Percentiles rank a stretch among this genome's conserved stretches.
Conservation (phyloP, 2,329 filamentous ascomycete genomes). For the Akanthomyces uredinophilus region DNA sequence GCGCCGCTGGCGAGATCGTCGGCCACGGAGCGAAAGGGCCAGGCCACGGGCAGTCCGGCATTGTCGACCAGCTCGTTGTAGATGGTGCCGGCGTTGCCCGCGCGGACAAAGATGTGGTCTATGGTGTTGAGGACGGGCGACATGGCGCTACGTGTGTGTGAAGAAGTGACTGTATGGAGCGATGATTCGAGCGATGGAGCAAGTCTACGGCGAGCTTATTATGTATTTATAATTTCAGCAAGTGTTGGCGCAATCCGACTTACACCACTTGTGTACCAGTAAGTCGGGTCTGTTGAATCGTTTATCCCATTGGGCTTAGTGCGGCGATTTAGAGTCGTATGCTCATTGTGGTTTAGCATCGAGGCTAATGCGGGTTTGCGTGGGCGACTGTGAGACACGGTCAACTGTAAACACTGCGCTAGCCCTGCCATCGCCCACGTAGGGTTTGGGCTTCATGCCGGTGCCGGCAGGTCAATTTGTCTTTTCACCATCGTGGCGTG, state of each 20-base stretch:
- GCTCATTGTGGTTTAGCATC: background rate
- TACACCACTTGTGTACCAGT: background rate
- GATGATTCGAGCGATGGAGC: background rate
- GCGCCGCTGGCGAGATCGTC: slow-evolving; percentile 3
- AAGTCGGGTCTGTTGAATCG: background rate
- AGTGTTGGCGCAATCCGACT: background rate
- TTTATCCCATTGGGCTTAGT: slow-evolving; percentile 6
- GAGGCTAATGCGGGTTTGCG: background rate
- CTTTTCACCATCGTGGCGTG: background rate
- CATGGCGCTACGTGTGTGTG: background rate
- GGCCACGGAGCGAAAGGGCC: slow-evolving; percentile 1
- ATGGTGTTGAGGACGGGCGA: background rate
- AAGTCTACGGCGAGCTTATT: background rate
- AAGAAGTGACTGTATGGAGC: no score
- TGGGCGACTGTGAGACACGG: no score
- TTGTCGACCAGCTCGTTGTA: slow-evolving; percentile 4
- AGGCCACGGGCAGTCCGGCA: slow-evolving; percentile 1
- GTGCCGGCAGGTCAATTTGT: background rate
- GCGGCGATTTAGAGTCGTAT: slow-evolving; percentile 3
- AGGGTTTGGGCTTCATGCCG: background rate
- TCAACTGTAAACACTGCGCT: background rate
- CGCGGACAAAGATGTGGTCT: slow-evolving; percentile 3
- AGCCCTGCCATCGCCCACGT: background rate
- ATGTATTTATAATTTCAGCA: background rate
- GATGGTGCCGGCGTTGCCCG: background rate